Evolutionary conservation across 345 rosid genomes (phyloP).

Genomic region (Arabis alpina): DNA sequence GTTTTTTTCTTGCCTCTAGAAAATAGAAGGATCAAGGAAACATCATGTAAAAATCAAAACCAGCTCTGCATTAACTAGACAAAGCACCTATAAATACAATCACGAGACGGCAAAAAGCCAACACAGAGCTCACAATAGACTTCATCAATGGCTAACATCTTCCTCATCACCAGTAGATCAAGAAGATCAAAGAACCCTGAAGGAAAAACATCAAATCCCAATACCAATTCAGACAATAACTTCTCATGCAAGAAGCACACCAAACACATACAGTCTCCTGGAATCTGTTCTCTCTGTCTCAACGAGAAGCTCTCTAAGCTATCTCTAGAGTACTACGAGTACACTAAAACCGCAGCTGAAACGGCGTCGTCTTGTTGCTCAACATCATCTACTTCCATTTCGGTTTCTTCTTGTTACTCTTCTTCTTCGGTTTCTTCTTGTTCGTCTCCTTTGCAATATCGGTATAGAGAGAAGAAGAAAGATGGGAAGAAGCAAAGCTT

Average conservation of each 20-base stretch:
- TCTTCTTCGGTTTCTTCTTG: slow-evolving; percentile 43
- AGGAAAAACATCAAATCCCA: slow-evolving; percentile 32
- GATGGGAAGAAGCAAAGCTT: slow-evolving; percentile 39
- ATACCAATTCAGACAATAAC: slow-evolving; percentile 34
- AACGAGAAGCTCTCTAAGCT: slow-evolving; percentile 38
- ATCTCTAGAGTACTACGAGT: slow-evolving; percentile 31
- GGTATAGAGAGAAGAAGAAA: slow-evolving; percentile 35
- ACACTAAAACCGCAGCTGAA: slow-evolving; percentile 30
- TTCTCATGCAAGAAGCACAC: slow-evolving; percentile 46
- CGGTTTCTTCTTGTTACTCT: slow-evolving; percentile 37
- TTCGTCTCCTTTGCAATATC: slow-evolving; percentile 42
- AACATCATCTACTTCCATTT: slow-evolving; percentile 21
- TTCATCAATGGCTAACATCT: slow-evolving; percentile 43
- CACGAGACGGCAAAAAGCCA: slow-evolving; percentile 9
- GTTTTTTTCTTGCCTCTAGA: too few relatives aligned
- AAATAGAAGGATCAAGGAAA: slow-evolving; percentile 39
- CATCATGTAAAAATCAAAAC: slow-evolving; percentile 25
- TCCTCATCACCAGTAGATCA: slow-evolving; percentile 29
- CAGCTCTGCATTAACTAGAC: slow-evolving; percentile 35
- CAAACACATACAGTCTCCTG: slow-evolving; percentile 44
- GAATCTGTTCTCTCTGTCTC: slow-evolving; percentile 44
- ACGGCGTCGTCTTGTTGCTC: slow-evolving; percentile 25
- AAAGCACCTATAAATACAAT: slow-evolving; percentile 37
- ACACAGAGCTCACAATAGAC: slow-evolving; percentile 23
- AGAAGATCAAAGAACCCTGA: slow-evolving; percentile 26